phyloP scores from a whole-genome alignment of 2,329 filamentous ascomycete species.

The Hymenoscyphus repandus region DNA sequence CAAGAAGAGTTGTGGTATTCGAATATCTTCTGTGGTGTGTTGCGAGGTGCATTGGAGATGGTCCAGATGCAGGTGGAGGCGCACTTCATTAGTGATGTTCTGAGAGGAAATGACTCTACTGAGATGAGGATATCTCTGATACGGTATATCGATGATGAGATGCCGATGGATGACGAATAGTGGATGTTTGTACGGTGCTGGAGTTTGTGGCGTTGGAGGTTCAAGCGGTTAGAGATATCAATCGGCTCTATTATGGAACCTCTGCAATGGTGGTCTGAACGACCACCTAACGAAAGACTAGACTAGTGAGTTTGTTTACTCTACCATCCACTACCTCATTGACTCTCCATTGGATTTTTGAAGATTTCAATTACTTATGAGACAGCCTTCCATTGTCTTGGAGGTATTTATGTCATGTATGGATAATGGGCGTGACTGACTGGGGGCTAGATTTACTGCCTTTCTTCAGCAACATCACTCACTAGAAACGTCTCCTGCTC shows the following conservation, averaged over 20 bases:
- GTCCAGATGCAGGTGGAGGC: constrained; percentile 99
- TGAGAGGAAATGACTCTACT: constrained; percentile 90
- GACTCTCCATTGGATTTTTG: too few relatives aligned
- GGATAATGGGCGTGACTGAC: too few relatives aligned
- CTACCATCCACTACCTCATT: too few relatives aligned
- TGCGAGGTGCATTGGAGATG: constrained; percentile 92
- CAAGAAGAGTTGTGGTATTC: constrained; percentile 99
- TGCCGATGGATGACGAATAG: constrained; percentile 92
- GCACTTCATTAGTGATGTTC: constrained; percentile 89
- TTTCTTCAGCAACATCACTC: too few relatives aligned
- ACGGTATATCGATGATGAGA: constrained; percentile 93
- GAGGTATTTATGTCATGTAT: too few relatives aligned
- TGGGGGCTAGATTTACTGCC: too few relatives aligned
- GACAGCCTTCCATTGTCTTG: too few relatives aligned
- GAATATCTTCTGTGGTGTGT: constrained; percentile 90
- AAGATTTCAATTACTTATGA: too few relatives aligned
- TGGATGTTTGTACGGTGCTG: constrained; percentile 4
- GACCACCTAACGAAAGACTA: too few relatives aligned
- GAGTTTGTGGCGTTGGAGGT: constrained; percentile 16
- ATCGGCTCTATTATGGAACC: neutral
- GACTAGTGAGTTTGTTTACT: too few relatives aligned
- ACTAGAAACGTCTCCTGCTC: neutral
- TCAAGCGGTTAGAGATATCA: neutral
- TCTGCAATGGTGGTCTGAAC: neutral
- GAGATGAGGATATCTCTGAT: constrained; percentile 94